Evolutionary conservation across 306 rosid species (phyloP).

Genomic region (Pueraria montana): DNA sequence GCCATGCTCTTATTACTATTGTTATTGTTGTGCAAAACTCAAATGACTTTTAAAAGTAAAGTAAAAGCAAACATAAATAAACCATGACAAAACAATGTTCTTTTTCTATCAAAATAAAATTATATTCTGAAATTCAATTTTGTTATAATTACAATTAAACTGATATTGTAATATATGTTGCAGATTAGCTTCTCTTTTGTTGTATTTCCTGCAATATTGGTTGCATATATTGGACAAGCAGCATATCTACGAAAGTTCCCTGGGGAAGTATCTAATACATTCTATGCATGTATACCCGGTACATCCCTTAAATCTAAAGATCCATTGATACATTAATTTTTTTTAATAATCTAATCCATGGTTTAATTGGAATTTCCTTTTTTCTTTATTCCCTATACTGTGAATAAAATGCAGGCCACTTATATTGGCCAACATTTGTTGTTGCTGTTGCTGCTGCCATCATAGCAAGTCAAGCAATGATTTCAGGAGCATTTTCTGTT

Average conservation of each 20-base stretch:
- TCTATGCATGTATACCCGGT: slow-evolving; percentile 48
- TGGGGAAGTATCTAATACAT: slow-evolving; percentile 2
- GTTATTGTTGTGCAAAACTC: neutral
- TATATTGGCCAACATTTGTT: slow-evolving; percentile 86
- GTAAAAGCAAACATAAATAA: neutral
- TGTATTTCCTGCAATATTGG: slow-evolving; percentile 42
- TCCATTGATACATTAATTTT: neutral
- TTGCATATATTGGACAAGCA: slow-evolving; percentile 53
- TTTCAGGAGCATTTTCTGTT: slow-evolving; percentile 79
- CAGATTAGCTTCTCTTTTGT: slow-evolving; percentile 53
- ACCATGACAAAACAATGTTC: neutral
- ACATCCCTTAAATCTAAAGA: neutral
- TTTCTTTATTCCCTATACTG: neutral
- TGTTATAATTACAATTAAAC: neutral
- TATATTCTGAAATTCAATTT: neutral
- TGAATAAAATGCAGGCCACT: slow-evolving; percentile 49
- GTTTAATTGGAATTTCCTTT: neutral
- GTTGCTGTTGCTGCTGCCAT: slow-evolving; percentile 72
- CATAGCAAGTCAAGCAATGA: slow-evolving; percentile 87
- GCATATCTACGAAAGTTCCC: slow-evolving; percentile 49
- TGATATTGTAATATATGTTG: slow-evolving; percentile 2
- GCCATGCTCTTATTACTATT: too few relatives aligned
- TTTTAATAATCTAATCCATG: neutral
- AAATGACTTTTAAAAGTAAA: neutral
- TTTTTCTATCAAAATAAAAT: neutral